Evolutionary conservation across 2,329 filamentous ascomycete genomes (phyloP).

Genomic region (Colletotrichum kahawae): DNA sequence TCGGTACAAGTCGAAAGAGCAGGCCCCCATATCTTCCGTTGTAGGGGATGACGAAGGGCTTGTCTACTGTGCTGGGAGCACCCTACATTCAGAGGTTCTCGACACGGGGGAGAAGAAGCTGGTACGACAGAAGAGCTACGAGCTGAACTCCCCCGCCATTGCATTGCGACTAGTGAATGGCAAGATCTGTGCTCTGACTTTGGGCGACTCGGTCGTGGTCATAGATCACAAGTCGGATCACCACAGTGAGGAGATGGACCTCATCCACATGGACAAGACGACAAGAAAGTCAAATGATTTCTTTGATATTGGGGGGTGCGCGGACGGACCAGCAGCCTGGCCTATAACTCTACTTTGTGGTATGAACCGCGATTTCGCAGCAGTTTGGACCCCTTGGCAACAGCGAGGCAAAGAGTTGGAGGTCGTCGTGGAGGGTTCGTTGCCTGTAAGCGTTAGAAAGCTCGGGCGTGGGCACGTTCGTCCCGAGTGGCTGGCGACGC

Average conservation of each 20-base stretch:
- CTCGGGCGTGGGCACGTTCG: slow-evolving; percentile 59
- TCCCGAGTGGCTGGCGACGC: slow-evolving; percentile 51
- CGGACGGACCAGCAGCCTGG: slow-evolving; percentile 31
- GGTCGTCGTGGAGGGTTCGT: slow-evolving; percentile 59
- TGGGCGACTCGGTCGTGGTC: slow-evolving; percentile 59
- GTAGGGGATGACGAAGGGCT: slow-evolving; percentile 60
- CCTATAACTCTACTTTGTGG: slow-evolving; percentile 55
- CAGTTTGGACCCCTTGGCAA: slow-evolving; percentile 55
- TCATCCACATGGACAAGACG: slow-evolving; percentile 52
- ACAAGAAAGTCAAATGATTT: slow-evolving; percentile 49
- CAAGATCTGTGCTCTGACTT: slow-evolving; percentile 57
- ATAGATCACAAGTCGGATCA: slow-evolving; percentile 51
- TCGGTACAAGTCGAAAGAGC: slow-evolving; percentile 12
- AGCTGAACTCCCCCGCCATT: slow-evolving; percentile 58
- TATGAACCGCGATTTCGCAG: slow-evolving; percentile 49
- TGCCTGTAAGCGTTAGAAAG: slow-evolving; percentile 61
- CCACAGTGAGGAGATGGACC: slow-evolving; percentile 36
- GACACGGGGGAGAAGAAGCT: slow-evolving; percentile 57
- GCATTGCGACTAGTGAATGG: slow-evolving; percentile 52
- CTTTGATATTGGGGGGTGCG: slow-evolving; percentile 46
- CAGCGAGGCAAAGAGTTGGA: slow-evolving; percentile 45
- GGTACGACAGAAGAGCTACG: slow-evolving; percentile 47
- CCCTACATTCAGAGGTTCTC: slow-evolving; percentile 61
- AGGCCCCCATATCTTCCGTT: slow-evolving; percentile 59
- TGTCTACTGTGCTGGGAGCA: slow-evolving; percentile 59